Base-by-base conservation (phyloP, 306 rosid genomes). In the Rubus idaeus region DNA sequence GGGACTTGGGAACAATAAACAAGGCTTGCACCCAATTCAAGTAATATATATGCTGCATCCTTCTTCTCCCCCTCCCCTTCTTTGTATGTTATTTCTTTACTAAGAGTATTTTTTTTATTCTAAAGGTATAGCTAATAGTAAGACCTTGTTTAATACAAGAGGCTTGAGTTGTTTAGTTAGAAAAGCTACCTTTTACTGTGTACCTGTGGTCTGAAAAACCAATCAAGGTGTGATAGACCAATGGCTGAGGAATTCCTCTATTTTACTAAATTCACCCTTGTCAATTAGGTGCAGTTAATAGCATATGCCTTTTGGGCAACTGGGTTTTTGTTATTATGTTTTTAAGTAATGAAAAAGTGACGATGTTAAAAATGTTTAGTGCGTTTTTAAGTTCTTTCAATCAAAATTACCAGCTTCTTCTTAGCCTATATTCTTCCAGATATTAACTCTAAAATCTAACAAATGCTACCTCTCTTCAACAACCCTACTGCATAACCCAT, bases 21-120 rank as follows among this genome's bases (percentile, higher is more conserved):
- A 20, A 37, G 98, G 98, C 26, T 80, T 92, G 85, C 98, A 95
- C 81, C 98, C 98, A 47, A 70, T 92, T 76, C 98, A 95, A 89
- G 98, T 92, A 85, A 83, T 42, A 46, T 6, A 7, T 56, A 42
- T 56, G n/a, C 62, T 75, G 42, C 60, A 35, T 63, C 71, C 26
- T 76, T 42, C 21, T 68, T 18, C 40, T 37, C 30, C 17, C 21
- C 69, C 12, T 39, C 49, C 50, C 26, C 17, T 39, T 13, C 26
- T n/a, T 14, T 44, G 5, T 57, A 13, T 57, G 20, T 58, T 44
- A 41, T 73, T 42, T 73, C 18, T 13, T 55, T 9, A 6, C 6
- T 41, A 55, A 23, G 5, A 13, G 3, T 5, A 7, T 3, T 30
- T 53, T 53, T 53, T 14, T 16, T 20, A 20, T 53, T 35, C 8